These are phyloP conservation scores for Talaromyces verruculosus DNA, from an alignment of 2,329 filamentous ascomycete genomes.

Conservation along the genomic window DNA sequence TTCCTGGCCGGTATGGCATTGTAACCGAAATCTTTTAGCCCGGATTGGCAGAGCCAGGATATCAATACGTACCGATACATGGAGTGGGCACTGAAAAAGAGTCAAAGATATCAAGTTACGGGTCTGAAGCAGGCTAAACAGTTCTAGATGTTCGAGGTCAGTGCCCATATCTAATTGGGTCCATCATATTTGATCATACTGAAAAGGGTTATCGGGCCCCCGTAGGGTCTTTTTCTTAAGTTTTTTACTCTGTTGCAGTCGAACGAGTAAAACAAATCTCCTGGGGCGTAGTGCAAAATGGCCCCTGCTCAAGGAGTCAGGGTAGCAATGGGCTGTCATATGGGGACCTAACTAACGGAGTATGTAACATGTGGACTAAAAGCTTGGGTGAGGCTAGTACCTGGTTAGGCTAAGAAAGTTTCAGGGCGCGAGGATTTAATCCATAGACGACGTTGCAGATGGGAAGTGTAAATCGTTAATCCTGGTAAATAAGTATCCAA, in stretches of 20 bases:
- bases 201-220: neutral
- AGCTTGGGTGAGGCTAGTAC: constrained; percentile 5
- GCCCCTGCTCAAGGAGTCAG: constrained; percentile 1
- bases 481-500: neutral
- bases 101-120: neutral
- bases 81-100: neutral
- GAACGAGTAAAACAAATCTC: neutral
- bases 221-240: neutral
- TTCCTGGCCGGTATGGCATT: neutral
- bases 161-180: neutral
- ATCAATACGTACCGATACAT: neutral
- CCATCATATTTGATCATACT: neutral
- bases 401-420: neutral
- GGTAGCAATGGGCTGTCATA: constrained; percentile 4
- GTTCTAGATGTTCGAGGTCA: neutral
- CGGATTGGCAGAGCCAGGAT: neutral
- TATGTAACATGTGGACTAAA: constrained; percentile 2
- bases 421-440: neutral
- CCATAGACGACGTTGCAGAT: constrained; percentile 5
- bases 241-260: too few species aligned
- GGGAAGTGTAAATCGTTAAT: neutral
- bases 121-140: constrained; percentile 7
- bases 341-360: constrained; percentile 1
- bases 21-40: neutral
- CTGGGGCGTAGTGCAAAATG: neutral